These are phyloP conservation scores for Annulohypoxylon maeteangense DNA, from an alignment of 495 filamentous ascomycete genomes.

Conservation along the genomic window DNA sequence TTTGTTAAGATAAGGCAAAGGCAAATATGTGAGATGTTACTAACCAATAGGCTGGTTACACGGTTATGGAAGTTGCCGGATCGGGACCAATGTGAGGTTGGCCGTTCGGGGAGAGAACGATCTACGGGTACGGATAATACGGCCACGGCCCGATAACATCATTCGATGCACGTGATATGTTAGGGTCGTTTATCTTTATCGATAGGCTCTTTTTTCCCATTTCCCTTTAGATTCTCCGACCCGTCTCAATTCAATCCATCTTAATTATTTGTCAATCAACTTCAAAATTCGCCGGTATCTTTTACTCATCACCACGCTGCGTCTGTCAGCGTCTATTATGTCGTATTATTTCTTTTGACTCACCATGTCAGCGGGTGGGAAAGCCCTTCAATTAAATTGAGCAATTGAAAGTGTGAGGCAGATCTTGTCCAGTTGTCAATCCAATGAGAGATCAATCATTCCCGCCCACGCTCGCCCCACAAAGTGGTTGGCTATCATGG, in stretches of 20 bases:
- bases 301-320: conserved; percentile 5
- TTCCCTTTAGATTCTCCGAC: neutral
- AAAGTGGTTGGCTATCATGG: conserved; percentile 36
- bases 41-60: neutral
- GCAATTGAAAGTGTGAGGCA: conserved; percentile 25
- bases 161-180: conserved; percentile 14
- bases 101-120: neutral
- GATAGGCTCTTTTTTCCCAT: conserved; percentile 5
- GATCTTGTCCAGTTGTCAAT: conserved; percentile 25
- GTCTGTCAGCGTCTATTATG: neutral
- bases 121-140: neutral
- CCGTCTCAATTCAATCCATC: conserved; percentile 9
- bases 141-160: neutral
- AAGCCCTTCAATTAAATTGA: conserved; percentile 26
- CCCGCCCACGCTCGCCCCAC: conserved; percentile 37
- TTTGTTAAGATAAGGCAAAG: neutral
- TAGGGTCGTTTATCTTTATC: conserved; percentile 15
- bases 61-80: neutral
- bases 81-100: neutral
- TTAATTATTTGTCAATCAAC: conserved; percentile 34
- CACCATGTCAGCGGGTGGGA: conserved; percentile 27
- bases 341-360: conserved; percentile 14
- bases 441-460: conserved; percentile 32
- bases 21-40: neutral
- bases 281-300: neutral